Evolutionary conservation across 23 red algal genomes (phyloP).

Genomic region (Cyanidiococcus yangmingshanensis): DNA sequence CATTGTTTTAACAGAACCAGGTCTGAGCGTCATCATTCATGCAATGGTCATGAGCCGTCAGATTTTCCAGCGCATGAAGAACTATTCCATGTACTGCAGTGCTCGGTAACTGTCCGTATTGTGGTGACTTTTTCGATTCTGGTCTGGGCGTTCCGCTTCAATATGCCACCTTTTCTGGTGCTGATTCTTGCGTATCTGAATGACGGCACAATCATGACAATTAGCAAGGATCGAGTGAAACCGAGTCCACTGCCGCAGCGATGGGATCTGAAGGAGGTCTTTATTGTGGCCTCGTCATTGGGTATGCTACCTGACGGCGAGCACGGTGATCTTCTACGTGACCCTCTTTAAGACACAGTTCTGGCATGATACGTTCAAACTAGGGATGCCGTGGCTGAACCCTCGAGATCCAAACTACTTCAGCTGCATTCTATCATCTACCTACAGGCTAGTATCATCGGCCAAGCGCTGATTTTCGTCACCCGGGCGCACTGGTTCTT

Average conservation of each 20-base stretch:
- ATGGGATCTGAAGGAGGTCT: slow-evolving; percentile 37
- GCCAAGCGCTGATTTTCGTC: slow-evolving; percentile 30
- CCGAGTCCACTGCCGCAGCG: slow-evolving; percentile 20
- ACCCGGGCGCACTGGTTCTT: slow-evolving; percentile 35
- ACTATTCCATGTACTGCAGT: slow-evolving; percentile 33
- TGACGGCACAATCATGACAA: slow-evolving; percentile 46
- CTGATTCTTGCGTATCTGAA: slow-evolving; percentile 39
- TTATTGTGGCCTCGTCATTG: slow-evolving; percentile 15
- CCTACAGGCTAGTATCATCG: slow-evolving; percentile 29
- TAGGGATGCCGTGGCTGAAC: slow-evolving; percentile 11
- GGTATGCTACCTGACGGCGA: slow-evolving; percentile 31
- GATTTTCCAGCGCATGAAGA: slow-evolving; percentile 50
- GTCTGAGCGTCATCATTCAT: slow-evolving; percentile 35
- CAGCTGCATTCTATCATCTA: slow-evolving; percentile 30
- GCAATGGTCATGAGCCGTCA: slow-evolving; percentile 30
- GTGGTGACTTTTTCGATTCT: slow-evolving; percentile 34
- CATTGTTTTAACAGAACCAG: slow-evolving; percentile 38
- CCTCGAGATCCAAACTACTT: slow-evolving; percentile 13
- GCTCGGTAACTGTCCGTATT: slow-evolving; percentile 34
- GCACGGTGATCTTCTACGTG: slow-evolving; percentile 31
- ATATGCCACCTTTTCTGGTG: slow-evolving; percentile 33
- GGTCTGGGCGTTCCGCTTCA: slow-evolving; percentile 25
- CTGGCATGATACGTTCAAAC: slow-evolving; percentile 25
- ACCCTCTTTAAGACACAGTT: slow-evolving; percentile 23
- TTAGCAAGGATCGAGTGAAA: slow-evolving; percentile 34